Evolutionary conservation across 441 rosid genomes (phyloP), one percentile per base, ranked within the genome.

Genomic region (Eutrema salsugineum): DNA sequence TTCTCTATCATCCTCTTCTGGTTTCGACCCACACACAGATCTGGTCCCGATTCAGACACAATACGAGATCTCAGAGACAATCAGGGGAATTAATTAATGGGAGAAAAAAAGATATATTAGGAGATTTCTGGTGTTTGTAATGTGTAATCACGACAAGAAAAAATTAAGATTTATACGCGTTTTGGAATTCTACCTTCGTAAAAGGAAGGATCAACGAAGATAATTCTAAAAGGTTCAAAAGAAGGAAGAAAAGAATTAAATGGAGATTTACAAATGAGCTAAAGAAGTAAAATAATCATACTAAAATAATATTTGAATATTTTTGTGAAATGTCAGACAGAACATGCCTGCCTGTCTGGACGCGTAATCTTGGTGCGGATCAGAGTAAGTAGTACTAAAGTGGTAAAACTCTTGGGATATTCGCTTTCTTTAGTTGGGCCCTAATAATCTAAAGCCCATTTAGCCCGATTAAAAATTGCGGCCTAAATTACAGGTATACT

Each of bases 1-100:
- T 58, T 69, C 75, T 77, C 83, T 67, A 81, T 75, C 88, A 84
- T 84, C 76, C 70, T 60, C 43, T 51, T 42, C 9, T 61, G 24
- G 36, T 28, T 60, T 16, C 28, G 12, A 35, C 15, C 3, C 8
- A 15, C 22, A n/a, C 69, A 39, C 50, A 65, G 76, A 77, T 64
- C 67, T 63, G 44, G 68, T 48, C 44, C 1, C 8, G 74, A 68
- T 57, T 70, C 61, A 9, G 51, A 68, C 63, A 42, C 68, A 2
- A 65, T 4, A 19, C 39, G 49, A 58, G 55, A 61, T 54, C 44
- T 59, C 33, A 11, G 36, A 42, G 20, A 66, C n/a, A 44, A 42
- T 49, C 42, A 20, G 8, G 4, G 68, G 6, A 24, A 36, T 27
- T 36, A 38, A 39, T 5, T 12, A 15, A 27, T n/a, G n/a, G n/a